phyloP scores from a whole-genome alignment of 192 early-diverging fungal genomes.

The Haplosporangium gracile region DNA sequence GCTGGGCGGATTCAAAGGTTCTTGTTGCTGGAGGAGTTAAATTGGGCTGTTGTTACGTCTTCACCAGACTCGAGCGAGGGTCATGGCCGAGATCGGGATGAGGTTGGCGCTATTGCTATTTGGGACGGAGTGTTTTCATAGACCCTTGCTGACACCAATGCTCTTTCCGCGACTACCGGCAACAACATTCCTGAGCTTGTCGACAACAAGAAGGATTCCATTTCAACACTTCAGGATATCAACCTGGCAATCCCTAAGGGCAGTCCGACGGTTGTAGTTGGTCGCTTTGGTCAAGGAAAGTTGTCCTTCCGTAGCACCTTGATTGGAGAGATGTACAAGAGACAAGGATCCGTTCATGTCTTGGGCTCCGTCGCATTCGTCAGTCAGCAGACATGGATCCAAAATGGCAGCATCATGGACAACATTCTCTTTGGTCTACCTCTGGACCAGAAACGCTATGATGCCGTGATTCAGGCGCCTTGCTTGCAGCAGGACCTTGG shows the following conservation, averaged over 20 bases:
- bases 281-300: conserved; percentile 73
- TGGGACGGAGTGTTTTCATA: background rate
- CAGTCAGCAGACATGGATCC: conserved; percentile 27
- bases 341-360: conserved; percentile 63
- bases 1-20: conserved; percentile 16
- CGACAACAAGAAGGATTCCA: background rate
- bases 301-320: conserved; percentile 76
- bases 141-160: background rate
- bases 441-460: conserved; percentile 71
- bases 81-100: background rate
- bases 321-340: conserved; percentile 83
- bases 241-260: conserved; percentile 37
- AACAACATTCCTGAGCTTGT: background rate
- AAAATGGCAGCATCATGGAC: conserved; percentile 61
- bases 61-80: background rate
- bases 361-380: conserved; percentile 67
- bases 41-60: background rate
- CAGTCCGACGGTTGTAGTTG: conserved; percentile 20
- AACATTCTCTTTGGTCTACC: conserved; percentile 85
- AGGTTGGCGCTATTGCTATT: background rate
- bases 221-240: conserved; percentile 33
- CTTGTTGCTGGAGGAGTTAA: conserved; percentile 24
- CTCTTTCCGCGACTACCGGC: background rate
- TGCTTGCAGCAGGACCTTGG: conserved; percentile 20
- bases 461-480: conserved; percentile 17